phyloP scores from a whole-genome alignment of 2,329 filamentous ascomycete genomes.

The Pseudogymnoascus sp. region DNA sequence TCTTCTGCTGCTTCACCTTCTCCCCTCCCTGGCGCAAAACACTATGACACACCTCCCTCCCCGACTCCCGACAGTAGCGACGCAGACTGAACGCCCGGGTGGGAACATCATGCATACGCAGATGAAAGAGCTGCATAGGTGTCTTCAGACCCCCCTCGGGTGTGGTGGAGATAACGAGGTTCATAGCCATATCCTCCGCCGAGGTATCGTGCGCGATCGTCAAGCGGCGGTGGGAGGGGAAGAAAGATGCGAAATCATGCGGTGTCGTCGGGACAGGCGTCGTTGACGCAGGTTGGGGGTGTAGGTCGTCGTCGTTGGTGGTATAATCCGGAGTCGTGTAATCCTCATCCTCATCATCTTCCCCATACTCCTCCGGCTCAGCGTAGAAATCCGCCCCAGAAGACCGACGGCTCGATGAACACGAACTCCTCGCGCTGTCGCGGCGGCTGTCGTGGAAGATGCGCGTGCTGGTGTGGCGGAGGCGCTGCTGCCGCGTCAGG shows the following conservation, averaged over 20 bases:
- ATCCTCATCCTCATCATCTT: constrained; percentile 22
- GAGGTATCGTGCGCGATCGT: constrained; percentile 86
- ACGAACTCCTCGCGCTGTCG: too few species aligned
- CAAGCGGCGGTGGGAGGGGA: constrained; percentile 76
- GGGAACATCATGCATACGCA: constrained; percentile 88
- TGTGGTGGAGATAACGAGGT: constrained; percentile 75
- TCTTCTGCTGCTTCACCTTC: background rate
- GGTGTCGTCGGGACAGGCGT: constrained; percentile 72
- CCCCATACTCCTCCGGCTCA: constrained; percentile 37
- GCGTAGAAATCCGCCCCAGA: constrained; percentile 44
- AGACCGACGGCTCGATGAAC: background rate
- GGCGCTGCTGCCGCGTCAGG: constrained; percentile 20
- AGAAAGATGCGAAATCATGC: constrained; percentile 74
- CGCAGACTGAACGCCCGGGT: constrained; percentile 84
- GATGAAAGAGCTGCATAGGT: constrained; percentile 75
- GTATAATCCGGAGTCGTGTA: constrained; percentile 31
- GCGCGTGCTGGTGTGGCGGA: constrained; percentile 18
- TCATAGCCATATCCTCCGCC: constrained; percentile 92
- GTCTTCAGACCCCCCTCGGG: constrained; percentile 53
- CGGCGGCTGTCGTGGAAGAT: background rate
- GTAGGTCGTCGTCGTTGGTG: constrained; percentile 29
- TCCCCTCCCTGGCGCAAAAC: constrained; percentile 16
- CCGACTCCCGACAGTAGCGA: constrained; percentile 86
- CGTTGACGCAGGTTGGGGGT: constrained; percentile 62
- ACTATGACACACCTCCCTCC: constrained; percentile 78